Percentiles rank a stretch among this genome's conserved stretches.
Evolutionary conservation across 495 filamentous ascomycete species (phyloP).

Genomic region (Chlorociboria aeruginascens): DNA sequence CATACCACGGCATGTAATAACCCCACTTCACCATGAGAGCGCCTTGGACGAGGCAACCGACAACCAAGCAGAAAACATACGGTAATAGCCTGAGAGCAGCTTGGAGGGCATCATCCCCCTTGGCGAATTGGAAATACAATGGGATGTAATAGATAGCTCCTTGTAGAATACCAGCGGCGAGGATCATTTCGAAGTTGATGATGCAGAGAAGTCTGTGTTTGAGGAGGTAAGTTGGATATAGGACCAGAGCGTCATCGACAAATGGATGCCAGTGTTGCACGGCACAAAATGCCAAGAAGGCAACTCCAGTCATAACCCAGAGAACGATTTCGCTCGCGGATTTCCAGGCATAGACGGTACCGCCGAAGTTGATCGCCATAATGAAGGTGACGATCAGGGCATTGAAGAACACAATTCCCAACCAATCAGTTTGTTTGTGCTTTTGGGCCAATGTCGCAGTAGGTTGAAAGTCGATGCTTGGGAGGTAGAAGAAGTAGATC

Average conservation of each 20-base stretch:
- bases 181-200: background rate
- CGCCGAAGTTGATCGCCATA: background rate
- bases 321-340: background rate
- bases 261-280: background rate
- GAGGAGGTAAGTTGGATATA: background rate
- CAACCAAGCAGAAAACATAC: background rate
- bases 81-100: background rate
- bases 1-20: background rate
- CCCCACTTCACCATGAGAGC: background rate
- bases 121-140: constrained; percentile 1
- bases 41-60: background rate
- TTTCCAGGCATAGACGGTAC: background rate
- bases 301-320: background rate
- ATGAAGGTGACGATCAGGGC: background rate
- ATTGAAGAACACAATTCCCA: background rate
- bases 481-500: background rate
- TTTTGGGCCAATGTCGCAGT: background rate
- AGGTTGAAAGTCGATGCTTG: background rate
- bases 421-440: background rate
- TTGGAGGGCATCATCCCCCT: background rate
- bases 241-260: background rate
- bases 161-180: background rate
- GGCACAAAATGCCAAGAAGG: background rate
- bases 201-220: background rate
- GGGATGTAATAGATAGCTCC: background rate